Base-by-base conservation (phyloP, 108 stramenopile genomes). In the Fragilariopsis cylindrus region DNA sequence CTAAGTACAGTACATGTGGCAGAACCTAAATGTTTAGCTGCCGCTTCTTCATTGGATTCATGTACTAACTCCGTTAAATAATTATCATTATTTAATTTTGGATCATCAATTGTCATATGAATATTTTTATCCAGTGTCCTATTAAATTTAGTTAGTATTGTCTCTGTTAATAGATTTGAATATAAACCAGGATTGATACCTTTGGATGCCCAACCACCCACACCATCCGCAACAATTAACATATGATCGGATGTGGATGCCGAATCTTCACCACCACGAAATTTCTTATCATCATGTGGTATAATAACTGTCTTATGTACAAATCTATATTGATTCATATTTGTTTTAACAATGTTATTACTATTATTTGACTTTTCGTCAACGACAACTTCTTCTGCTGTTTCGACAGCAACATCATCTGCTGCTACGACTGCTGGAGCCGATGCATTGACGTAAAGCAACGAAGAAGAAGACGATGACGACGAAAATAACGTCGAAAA, bases 251-350 rank as follows among this genome's bases (percentile, higher is more conserved):
- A 48, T 8, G 77, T 78, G 0, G 77, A 45, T 5, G 71, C 71
- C 4, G 77, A 71, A 65, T 78, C 77, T 68, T 78, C 77, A 15
- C 77, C 77, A n/a, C 77, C 77, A 48, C 77, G 77, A 40, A 67
- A 72, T 41, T 72, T 78, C 53, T 78, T 78, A 45, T 16, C 42
- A 65, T 78, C 77, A 56, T 78, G 77, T 19, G 77, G 77, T 3
- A 78, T 78, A 42, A 78, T 66, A 21, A 78, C 53, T 13, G 71
- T 65, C 50, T 78, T 78, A 57, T 78, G 77, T 5, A 66, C 66
- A 43, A 78, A 78, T 4, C 48, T 12, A 39, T 62, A 62, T 30
- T 30, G 48, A 39, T 8, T 30, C 1, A 8, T 48, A 30, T 44
- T 13, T 12, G 1, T 48, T 48, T 52, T 48, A 15, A 41, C 18